phyloP scores from a whole-genome alignment of 2,329 filamentous ascomycete genomes.

The Ambrosiella cleistominuta region DNA sequence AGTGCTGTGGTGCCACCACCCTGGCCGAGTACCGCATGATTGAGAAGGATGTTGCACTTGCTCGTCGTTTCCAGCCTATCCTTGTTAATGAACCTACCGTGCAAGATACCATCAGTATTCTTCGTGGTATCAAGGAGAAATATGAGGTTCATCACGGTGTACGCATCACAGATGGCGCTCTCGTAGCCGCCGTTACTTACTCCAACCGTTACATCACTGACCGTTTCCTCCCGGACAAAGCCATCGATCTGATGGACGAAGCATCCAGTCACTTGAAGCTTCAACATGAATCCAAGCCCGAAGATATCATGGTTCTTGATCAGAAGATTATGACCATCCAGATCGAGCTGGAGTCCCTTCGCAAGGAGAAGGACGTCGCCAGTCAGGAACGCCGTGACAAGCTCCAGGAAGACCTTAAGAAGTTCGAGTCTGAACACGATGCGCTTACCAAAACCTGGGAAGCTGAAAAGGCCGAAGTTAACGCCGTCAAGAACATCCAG shows the following conservation, averaged over 20 bases:
- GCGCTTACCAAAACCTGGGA: constrained; percentile 73
- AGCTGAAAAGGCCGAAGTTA: constrained; percentile 70
- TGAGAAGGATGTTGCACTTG: constrained; percentile 88
- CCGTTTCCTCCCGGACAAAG: constrained; percentile 88
- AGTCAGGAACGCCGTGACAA: constrained; percentile 79
- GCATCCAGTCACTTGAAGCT: constrained; percentile 77
- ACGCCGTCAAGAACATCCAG: constrained; percentile 71
- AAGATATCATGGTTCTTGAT: constrained; percentile 80
- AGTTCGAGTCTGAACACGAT: constrained; percentile 59
- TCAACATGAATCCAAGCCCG: constrained; percentile 93
- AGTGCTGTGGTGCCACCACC: constrained; percentile 90
- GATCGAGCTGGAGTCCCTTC: constrained; percentile 84
- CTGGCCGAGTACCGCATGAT: constrained; percentile 82
- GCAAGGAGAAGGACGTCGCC: constrained; percentile 82
- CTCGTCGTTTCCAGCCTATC: constrained; percentile 85
- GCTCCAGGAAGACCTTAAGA: constrained; percentile 58
- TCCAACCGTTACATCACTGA: constrained; percentile 96
- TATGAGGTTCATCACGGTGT: constrained; percentile 97
- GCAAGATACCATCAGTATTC: constrained; percentile 82
- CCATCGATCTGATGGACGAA: constrained; percentile 92
- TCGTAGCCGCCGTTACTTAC: constrained; percentile 81
- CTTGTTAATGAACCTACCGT: constrained; percentile 82
- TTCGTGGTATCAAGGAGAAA: constrained; percentile 90
- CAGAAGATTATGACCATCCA: constrained; percentile 95
- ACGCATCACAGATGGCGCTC: constrained; percentile 75